Evolutionary conservation across 2,329 filamentous ascomycete genomes (phyloP), one percentile per base, ranked within the genome.

Genomic region (Setomelanomma holmii): DNA sequence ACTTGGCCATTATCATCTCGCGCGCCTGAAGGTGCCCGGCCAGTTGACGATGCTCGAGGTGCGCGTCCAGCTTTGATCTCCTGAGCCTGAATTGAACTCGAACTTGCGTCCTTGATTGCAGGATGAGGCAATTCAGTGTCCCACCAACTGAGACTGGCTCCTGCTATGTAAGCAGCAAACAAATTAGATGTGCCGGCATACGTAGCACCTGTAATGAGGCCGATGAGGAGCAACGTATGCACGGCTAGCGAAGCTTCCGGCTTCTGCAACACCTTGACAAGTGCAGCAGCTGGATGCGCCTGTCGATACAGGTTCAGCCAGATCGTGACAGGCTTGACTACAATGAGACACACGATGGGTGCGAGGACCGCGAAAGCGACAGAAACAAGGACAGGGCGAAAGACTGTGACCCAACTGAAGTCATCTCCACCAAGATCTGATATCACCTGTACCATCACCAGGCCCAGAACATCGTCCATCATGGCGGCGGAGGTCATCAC

Each of bases 381-480:
- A 1, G 81, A 82, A 1, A 83, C 82, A 22, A 80, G 72, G 1
- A 86, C 69, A 0, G 83, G 82, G 22, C 83, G 72, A 11, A 82
- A 66, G 10, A 85, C 70, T 3, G 76, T 80, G 4, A 75, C 61
- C 1, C 74, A 72, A 36, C 59, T 72, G 55, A 82, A 71, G 3
- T 57, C 61, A 7, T 55, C 60, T 40, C 68, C 47, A 72, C 88
- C 81, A 0, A 93, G 76, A 40, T 86, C 87, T 0, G 87, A 84
- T 19, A 95, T 87, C 40, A 93, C 82, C 59, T 90, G 85, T 0
- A 91, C 87, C 84, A 93, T 89, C 6, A 93, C 84, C 8, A 93
- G 76, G 0, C 89, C 89, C 1, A 90, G 82, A 0, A 93, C 86
- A 73, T 95, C 90, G 67, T 95, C 90, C 75, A 95, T 84, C 84